Percentiles rank a stretch among this genome's conserved stretches.
These are phyloP conservation scores for Aspergillus fumigatus DNA, from an alignment of 2,329 filamentous ascomycete species.

Conservation along the genomic window DNA sequence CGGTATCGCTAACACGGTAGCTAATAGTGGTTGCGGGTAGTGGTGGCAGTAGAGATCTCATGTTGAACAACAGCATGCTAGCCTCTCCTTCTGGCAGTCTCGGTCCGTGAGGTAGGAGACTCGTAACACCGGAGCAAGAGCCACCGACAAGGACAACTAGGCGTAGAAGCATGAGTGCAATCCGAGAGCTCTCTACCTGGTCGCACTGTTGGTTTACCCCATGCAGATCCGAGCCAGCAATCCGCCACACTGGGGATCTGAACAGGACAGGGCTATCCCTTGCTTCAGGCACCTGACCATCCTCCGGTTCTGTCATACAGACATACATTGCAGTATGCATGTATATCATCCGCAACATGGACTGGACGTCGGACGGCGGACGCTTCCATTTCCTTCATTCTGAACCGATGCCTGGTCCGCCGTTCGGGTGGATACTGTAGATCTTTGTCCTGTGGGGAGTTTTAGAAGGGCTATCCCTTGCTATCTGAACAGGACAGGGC, in stretches of 20 bases:
- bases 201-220: not conserved
- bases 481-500: conserved; percentile 6
- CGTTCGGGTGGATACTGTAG: not conserved
- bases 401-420: not conserved
- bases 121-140: not conserved
- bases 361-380: not conserved
- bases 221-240: not conserved
- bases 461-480: no score
- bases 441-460: not conserved
- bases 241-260: not conserved
- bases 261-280: conserved; percentile 13
- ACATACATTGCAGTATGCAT: conserved; percentile 5
- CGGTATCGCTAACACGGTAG: not conserved
- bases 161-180: no score
- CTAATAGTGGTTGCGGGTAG: no score
- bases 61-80: conserved; percentile 4
- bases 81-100: not conserved
- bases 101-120: not conserved
- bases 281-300: conserved; percentile 9
- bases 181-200: no score
- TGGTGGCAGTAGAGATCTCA: not conserved
- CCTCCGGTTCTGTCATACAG: not conserved
- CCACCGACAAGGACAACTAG: no score
- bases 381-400: conserved; percentile 7
- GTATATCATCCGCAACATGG: conserved; percentile 4